These are phyloP conservation scores for Purpureocillium takamizusanense DNA, from an alignment of 2,329 filamentous ascomycete species.

Conservation along the genomic window DNA sequence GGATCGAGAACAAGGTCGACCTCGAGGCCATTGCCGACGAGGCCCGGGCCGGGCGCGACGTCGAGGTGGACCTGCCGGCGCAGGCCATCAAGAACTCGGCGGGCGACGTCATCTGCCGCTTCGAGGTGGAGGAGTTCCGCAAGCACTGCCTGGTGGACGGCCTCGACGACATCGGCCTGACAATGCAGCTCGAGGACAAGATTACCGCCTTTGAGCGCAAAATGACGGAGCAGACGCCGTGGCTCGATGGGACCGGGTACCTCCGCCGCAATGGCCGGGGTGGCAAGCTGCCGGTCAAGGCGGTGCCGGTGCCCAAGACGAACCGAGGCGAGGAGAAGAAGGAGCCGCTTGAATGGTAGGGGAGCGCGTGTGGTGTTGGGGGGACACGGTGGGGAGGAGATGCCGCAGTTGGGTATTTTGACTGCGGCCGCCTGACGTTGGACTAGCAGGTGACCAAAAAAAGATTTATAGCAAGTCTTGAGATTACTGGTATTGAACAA, in stretches of 20 bases:
- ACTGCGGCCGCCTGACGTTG: too few species aligned
- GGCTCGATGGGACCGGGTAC: conserved; percentile 83
- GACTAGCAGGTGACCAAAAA: too few species aligned
- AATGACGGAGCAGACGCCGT: conserved; percentile 71
- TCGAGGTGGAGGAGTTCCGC: conserved; percentile 87
- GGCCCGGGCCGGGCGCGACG: conserved; percentile 68
- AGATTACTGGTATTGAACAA: not conserved
- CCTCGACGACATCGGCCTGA: conserved; percentile 90
- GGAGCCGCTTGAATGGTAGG: conserved; percentile 84
- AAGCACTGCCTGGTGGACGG: conserved; percentile 93
- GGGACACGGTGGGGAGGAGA: too few species aligned
- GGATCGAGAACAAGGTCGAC: conserved; percentile 56
- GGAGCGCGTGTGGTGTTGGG: too few species aligned
- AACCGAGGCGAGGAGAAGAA: conserved; percentile 77
- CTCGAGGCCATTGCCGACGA: conserved; percentile 67
- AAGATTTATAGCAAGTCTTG: not conserved
- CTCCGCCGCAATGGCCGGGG: conserved; percentile 45
- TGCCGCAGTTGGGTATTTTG: too few species aligned
- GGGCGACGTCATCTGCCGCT: conserved; percentile 66
- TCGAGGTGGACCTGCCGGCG: conserved; percentile 82
- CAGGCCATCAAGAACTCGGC: conserved; percentile 70
- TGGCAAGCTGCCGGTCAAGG: conserved; percentile 48
- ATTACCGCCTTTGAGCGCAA: conserved; percentile 75
- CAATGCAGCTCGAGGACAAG: conserved; percentile 85
- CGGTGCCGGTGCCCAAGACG: conserved; percentile 71